phyloP scores from a whole-genome alignment of 106 monocot genomes.

The Dioscorea dumetorum region DNA sequence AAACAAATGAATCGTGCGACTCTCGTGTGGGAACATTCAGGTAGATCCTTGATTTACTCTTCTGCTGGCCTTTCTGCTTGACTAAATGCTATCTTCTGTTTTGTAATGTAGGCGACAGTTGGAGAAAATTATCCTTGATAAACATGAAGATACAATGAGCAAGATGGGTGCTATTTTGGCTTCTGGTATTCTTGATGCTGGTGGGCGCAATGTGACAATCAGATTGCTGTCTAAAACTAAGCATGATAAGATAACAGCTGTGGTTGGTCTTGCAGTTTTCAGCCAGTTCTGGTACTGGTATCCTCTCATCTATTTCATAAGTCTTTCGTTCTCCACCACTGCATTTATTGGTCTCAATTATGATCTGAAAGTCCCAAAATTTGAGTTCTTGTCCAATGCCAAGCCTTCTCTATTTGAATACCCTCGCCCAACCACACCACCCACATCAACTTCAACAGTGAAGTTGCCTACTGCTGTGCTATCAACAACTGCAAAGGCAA shows the following conservation, averaged over 20 bases:
- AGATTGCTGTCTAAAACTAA: conserved; percentile 83
- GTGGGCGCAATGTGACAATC: conserved; percentile 94
- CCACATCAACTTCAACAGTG: conserved; percentile 57
- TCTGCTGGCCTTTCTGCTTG: neutral
- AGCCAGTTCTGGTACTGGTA: conserved; percentile 99
- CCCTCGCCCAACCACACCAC: conserved; percentile 63
- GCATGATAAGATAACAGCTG: conserved; percentile 87
- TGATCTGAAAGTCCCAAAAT: conserved; percentile 94
- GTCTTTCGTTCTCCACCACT: conserved; percentile 87
- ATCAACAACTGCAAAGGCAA: conserved; percentile 90
- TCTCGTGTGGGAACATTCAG: conserved; percentile 91
- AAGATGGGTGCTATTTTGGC: conserved; percentile 99
- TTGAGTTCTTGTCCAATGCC: conserved; percentile 90
- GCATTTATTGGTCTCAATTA: conserved; percentile 94
- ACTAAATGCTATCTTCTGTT: neutral
- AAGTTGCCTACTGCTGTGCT: conserved; percentile 88
- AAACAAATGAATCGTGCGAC: conserved; percentile 89
- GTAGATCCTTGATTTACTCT: conserved; percentile 20
- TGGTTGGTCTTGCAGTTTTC: conserved; percentile 96
- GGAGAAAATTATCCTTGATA: conserved; percentile 96
- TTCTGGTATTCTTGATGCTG: conserved; percentile 98
- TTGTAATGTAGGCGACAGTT: conserved; percentile 57
- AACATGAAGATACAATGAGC: conserved; percentile 99
- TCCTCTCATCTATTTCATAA: conserved; percentile 93
- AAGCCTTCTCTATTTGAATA: conserved; percentile 97